Evolutionary conservation across 1,139 yeast species (phyloP).

Genomic region (Pneumocystis wakefieldiae): DNA sequence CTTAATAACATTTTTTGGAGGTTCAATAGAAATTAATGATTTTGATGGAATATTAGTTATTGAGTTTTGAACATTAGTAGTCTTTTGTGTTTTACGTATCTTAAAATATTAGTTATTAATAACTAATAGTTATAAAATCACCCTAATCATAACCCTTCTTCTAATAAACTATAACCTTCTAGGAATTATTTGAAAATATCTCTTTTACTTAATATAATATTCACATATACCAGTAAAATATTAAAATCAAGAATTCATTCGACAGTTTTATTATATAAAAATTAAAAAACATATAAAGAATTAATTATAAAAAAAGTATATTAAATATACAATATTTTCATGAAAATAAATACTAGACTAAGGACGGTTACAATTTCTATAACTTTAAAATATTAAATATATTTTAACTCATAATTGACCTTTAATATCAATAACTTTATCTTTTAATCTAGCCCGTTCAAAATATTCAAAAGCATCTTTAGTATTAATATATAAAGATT

Average conservation of each 20-base stretch:
- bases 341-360: background rate
- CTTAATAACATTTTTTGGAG: constrained; percentile 36
- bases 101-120: background rate
- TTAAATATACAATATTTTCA: constrained; percentile 2
- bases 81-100: background rate
- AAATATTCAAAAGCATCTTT: constrained; percentile 31
- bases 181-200: background rate
- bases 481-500: constrained; percentile 34
- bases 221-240: background rate
- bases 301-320: background rate
- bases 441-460: constrained; percentile 26
- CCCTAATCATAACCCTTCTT: background rate
- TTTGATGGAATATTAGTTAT: background rate
- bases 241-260: background rate
- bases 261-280: background rate
- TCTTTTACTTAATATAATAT: background rate
- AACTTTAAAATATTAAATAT: background rate
- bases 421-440: constrained; percentile 54
- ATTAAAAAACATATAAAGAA: background rate
- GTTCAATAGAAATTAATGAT: constrained; percentile 9
- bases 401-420: constrained; percentile 51
- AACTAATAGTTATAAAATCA: background rate
- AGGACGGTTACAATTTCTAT: background rate
- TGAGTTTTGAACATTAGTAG: background rate
- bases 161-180: background rate